Conservation (phyloP, 2,329 filamentous ascomycete species). For the Colletotrichum sidae region DNA sequence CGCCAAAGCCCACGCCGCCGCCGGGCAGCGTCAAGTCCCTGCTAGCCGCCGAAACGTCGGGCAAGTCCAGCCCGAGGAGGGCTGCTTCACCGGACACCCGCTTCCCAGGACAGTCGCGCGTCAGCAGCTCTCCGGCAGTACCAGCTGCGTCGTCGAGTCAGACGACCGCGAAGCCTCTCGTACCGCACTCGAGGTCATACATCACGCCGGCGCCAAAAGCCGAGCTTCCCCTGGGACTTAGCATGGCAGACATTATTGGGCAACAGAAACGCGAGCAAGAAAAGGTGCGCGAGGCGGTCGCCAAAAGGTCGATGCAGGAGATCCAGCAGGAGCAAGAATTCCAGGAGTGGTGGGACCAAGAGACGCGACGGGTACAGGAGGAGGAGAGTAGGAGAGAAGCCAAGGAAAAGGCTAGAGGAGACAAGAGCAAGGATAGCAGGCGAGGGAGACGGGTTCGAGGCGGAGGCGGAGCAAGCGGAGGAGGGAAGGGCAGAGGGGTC, state of each 20-base stretch:
- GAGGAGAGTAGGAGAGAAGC: slow-evolving; percentile 61
- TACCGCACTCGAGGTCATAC: slow-evolving; percentile 72
- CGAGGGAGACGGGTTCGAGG: slow-evolving; percentile 41
- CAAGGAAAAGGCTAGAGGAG: slow-evolving; percentile 57
- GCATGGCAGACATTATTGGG: slow-evolving; percentile 88
- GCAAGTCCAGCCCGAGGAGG: slow-evolving; percentile 55
- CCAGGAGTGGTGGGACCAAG: slow-evolving; percentile 95
- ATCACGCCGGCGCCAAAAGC: slow-evolving; percentile 67
- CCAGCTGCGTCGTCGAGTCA: slow-evolving; percentile 44
- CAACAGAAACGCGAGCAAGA: slow-evolving; percentile 89
- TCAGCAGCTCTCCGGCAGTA: slow-evolving; percentile 47
- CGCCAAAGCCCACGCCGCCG: slow-evolving; percentile 42
- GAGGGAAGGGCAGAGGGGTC: slow-evolving; percentile 38
- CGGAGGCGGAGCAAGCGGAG: slow-evolving; percentile 44
- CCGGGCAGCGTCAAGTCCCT: slow-evolving; percentile 53
- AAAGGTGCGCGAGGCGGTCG: slow-evolving; percentile 82
- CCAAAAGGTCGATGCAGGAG: slow-evolving; percentile 90
- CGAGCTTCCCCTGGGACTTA: slow-evolving; percentile 75
- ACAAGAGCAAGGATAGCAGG: slow-evolving; percentile 43
- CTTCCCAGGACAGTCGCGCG: slow-evolving; percentile 67
- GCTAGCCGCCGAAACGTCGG: slow-evolving; percentile 54
- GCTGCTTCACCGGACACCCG: slow-evolving; percentile 72
- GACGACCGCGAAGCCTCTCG: slow-evolving; percentile 54
- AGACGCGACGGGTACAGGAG: slow-evolving; percentile 78
- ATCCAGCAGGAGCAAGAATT: slow-evolving; percentile 98